phyloP scores from a whole-genome alignment of 2,329 filamentous ascomycete species.

The Pseudomassariella vexata region DNA sequence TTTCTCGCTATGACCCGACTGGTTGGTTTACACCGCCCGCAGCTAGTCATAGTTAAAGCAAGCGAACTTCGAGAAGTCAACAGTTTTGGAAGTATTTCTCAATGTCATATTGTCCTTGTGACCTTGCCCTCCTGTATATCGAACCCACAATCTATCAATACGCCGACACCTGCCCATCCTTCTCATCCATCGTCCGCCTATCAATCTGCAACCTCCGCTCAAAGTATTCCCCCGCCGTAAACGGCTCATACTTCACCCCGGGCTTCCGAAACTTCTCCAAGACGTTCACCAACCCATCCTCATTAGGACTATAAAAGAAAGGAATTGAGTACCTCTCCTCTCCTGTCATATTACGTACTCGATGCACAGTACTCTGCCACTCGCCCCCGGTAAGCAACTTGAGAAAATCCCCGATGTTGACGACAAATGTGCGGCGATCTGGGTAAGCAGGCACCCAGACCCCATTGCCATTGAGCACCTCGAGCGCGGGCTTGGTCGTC shows the following conservation, averaged over 20 bases:
- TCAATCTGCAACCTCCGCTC: conserved; percentile 8
- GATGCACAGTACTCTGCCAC: conserved; percentile 6
- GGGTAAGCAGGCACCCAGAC: conserved; percentile 5
- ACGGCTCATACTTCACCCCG: conserved; percentile 5
- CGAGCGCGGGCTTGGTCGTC: conserved; percentile 4
- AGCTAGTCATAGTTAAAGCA: no score
- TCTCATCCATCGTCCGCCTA: conserved; percentile 5
- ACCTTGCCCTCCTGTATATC: no score
- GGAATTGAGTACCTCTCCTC: conserved; percentile 8
- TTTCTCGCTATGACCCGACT: no score
- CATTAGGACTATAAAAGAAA: conserved; percentile 8
- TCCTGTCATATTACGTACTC: conserved; percentile 6
- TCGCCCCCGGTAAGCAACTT: conserved; percentile 4
- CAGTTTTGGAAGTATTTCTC: no score
- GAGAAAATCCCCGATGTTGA: conserved; percentile 8
- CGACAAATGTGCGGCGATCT: conserved; percentile 3
- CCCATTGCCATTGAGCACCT: conserved; percentile 6
- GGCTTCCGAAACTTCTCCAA: conserved; percentile 3
- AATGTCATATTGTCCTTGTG: no score
- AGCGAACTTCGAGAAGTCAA: no score
- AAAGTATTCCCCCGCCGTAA: conserved; percentile 7
- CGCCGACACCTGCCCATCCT: neutral
- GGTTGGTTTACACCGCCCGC: no score
- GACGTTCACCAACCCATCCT: conserved; percentile 4
- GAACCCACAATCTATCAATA: no score